Percentiles rank a stretch among this genome's conserved stretches.
Evolutionary conservation across 116 monocot genomes (phyloP).

Genomic region (Posidonia oceanica): DNA sequence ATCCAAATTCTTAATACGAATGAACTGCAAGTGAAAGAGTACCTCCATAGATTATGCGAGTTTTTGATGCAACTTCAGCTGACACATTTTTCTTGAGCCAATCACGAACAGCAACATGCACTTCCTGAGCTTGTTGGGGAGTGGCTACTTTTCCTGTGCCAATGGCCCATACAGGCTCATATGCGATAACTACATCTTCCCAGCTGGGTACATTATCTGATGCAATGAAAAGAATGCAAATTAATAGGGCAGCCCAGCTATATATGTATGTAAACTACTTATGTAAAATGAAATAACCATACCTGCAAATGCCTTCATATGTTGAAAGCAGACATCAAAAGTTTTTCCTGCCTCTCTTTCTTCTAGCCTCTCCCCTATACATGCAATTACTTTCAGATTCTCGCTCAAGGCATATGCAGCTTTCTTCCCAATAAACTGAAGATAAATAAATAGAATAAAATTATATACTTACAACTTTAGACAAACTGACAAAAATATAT

Average conservation of each 20-base stretch:
- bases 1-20: background rate
- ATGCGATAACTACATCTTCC: conserved; percentile 85
- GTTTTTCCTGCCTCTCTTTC: conserved; percentile 99
- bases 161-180: conserved; percentile 99
- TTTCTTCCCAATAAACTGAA: conserved; percentile 98
- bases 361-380: conserved; percentile 93
- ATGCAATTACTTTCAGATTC: conserved; percentile 87
- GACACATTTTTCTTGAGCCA: conserved; percentile 96
- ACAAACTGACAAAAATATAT: background rate
- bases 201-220: conserved; percentile 76
- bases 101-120: conserved; percentile 81
- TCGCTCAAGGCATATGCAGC: conserved; percentile 95
- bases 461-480: background rate
- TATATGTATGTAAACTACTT: background rate
- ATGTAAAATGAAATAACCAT: background rate
- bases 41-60: conserved; percentile 99
- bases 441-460: background rate
- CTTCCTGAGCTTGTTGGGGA: conserved; percentile 96
- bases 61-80: conserved; percentile 67
- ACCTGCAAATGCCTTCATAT: conserved; percentile 97
- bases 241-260: background rate
- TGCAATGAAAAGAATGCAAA: background rate
- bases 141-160: conserved; percentile 96
- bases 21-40: conserved; percentile 10
- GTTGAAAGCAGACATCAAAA: conserved; percentile 90